Evolutionary conservation across 768 basidiomycete species (phyloP), one percentile per base, ranked within the genome.

Genomic region (Boletus sensibilis): DNA sequence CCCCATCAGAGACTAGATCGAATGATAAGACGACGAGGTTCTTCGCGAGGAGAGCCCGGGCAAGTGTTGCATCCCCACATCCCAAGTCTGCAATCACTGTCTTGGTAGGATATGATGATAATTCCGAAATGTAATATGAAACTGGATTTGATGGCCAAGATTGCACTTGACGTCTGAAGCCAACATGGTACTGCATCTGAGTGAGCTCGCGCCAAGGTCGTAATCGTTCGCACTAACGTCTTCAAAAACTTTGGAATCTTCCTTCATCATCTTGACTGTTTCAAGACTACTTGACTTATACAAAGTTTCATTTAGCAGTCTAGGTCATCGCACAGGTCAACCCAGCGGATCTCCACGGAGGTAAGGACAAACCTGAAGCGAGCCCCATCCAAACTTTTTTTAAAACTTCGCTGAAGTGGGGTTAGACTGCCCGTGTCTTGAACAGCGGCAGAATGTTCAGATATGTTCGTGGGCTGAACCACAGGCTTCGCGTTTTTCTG

Each of bases 71-170:
- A 69, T 98, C 95, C 25, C 97, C 97, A 63, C 94, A 98, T 12
- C 97, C 97, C 34, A 99, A 79, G 74, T 99, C 97, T 34, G 85
- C 94, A 48, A 99, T 84, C 63, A 98, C 78, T 0, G 88, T 85
- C 60, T 78, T 79, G 20, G 76, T 56, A 5, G 92, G 82, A 68
- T 87, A 88, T 2, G 79, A 72, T 0, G 85, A 82, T 48, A 98
- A 78, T 16, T 72, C 62, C 4, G 81, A 77, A 51, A 89, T 82
- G 70, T 94, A 94, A 68, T 90, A 81, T 31, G 88, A 78, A n/a
- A 96, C 86, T 1, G 97, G 96, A 66, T 97, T 96, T 9, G 86
- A 86, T 1, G 96, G 96, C 97, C 97, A 98, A 3, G 87, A 85
- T 50, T 87, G 82, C 1, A 96, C 93, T 76, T 98, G 94, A 55